Conservation (phyloP, 2,329 filamentous ascomycete genomes). For the Ceratocystis smalleyi region DNA sequence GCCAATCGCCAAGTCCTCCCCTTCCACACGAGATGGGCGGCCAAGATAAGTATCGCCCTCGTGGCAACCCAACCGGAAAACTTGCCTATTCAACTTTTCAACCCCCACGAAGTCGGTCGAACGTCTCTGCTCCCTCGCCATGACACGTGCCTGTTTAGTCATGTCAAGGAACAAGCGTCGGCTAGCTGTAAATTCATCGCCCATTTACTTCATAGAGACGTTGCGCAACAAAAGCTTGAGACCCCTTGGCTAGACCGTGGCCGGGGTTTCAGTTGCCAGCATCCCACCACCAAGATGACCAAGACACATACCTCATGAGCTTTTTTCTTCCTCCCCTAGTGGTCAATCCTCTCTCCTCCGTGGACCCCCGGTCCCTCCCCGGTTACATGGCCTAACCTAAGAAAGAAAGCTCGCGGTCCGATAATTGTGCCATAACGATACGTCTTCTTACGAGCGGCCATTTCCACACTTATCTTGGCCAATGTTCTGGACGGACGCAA, state of each 20-base stretch:
- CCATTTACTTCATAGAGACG: neutral
- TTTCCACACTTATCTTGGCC: neutral
- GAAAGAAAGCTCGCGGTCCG: neutral
- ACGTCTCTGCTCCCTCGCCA: neutral
- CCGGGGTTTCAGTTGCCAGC: neutral
- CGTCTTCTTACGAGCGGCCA: neutral
- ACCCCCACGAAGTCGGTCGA: neutral
- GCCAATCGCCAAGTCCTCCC: neutral
- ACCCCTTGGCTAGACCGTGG: neutral
- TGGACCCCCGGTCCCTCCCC: neutral
- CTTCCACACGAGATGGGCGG: no score
- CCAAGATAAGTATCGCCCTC: no score
- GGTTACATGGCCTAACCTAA: neutral
- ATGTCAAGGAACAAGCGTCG: neutral
- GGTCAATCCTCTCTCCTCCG: neutral
- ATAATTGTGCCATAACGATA: neutral
- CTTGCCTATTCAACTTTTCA: neutral
- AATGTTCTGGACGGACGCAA: neutral
- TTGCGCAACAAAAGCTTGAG: neutral
- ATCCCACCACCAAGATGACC: neutral
- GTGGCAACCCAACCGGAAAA: neutral
- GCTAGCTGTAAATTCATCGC: neutral
- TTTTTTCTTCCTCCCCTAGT: neutral
- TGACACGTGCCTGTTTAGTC: neutral
- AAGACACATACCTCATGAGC: neutral